Percentiles rank a stretch among this genome's conserved stretches.
Evolutionary conservation across 768 basidiomycete genomes (phyloP).

Genomic region (Trametes cingulata): DNA sequence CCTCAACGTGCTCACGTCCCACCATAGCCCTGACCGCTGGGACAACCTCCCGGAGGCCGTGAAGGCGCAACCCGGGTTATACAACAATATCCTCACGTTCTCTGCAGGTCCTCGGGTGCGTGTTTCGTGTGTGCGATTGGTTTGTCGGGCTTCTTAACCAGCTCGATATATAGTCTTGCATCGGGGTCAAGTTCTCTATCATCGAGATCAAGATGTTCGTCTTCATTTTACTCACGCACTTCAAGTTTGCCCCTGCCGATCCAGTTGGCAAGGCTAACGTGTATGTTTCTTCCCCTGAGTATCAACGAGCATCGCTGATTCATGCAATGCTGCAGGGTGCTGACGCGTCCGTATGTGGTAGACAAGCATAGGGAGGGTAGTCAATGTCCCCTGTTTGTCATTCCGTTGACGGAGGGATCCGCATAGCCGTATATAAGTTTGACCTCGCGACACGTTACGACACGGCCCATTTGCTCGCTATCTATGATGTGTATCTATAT

Average conservation of each 20-base stretch:
- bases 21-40: slow-evolving; percentile 77
- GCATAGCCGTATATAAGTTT: too few relatives aligned
- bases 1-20: background rate
- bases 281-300: slow-evolving; percentile 28
- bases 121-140: slow-evolving; percentile 11
- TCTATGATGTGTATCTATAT: background rate
- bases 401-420: slow-evolving; percentile 19
- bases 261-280: slow-evolving; percentile 80
- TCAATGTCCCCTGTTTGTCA: slow-evolving; percentile 31
- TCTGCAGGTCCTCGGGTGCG: slow-evolving; percentile 81
- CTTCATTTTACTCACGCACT: slow-evolving; percentile 67
- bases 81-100: slow-evolving; percentile 70
- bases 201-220: slow-evolving; percentile 83
- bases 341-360: slow-evolving; percentile 32
- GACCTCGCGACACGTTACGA: too few relatives aligned
- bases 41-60: slow-evolving; percentile 72
- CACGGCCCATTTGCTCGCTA: background rate
- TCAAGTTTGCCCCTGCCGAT: slow-evolving; percentile 75
- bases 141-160: background rate
- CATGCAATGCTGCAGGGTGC: slow-evolving; percentile 10
- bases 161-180: slow-evolving; percentile 59
- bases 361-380: slow-evolving; percentile 32
- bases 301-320: background rate
- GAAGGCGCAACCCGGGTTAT: slow-evolving; percentile 66
- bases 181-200: slow-evolving; percentile 79